These are phyloP conservation scores for Groenewaldozyma sp. DNA, from an alignment of 1,139 yeast species.

Conservation along the genomic window DNA sequence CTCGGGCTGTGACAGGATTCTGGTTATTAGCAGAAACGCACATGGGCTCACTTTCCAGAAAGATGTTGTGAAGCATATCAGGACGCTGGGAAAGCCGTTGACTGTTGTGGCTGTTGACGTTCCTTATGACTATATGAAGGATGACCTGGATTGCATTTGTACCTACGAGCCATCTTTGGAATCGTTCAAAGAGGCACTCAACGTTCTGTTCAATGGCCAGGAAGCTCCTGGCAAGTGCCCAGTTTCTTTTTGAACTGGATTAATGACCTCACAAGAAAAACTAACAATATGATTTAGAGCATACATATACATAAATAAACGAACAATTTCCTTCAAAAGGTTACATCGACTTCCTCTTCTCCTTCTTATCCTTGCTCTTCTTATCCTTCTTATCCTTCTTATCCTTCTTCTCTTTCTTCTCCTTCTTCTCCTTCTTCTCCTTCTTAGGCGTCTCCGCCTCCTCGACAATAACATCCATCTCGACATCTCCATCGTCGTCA, in stretches of 20 bases:
- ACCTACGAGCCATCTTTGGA: conserved; percentile 2
- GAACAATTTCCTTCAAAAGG: too few species aligned
- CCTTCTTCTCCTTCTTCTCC: conserved; percentile 19
- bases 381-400: conserved; percentile 29
- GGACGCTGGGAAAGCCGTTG: conserved; percentile 37
- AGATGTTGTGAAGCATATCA: conserved; percentile 10
- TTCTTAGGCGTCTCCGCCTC: conserved; percentile 35
- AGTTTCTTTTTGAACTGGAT: conserved; percentile 4
- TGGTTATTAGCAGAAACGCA: conserved; percentile 14
- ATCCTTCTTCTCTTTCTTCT: conserved; percentile 25
- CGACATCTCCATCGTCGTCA: conserved; percentile 39
- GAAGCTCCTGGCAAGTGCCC: conserved; percentile 1
- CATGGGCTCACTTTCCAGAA: conserved; percentile 9
- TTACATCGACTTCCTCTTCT: conserved; percentile 25
- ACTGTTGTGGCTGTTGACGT: conserved; percentile 47
- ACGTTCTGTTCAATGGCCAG: conserved; percentile 1
- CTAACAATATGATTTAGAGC: too few species aligned
- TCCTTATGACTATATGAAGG: conserved; percentile 40
- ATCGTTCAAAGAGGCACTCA: conserved; percentile 1
- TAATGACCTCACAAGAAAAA: too few species aligned
- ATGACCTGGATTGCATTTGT: conserved; percentile 1
- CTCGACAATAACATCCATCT: conserved; percentile 28
- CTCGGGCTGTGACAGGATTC: conserved; percentile 9
- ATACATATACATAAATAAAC: too few species aligned
- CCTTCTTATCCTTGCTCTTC: conserved; percentile 34